Conservation (phyloP, 108 stramenopile genomes). For the Discostella pseudostelligera region DNA sequence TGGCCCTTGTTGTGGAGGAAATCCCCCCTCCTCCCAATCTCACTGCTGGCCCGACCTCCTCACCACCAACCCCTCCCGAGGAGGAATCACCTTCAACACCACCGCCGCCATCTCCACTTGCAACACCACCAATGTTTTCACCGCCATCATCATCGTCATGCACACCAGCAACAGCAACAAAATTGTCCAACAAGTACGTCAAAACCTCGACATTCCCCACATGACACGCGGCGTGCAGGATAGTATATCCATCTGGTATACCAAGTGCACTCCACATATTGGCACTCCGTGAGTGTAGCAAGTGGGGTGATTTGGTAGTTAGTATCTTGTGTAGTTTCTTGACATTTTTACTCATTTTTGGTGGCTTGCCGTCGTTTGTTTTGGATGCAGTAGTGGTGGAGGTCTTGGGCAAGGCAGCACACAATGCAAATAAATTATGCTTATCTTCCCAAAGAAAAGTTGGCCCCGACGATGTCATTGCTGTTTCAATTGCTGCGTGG, state of each 20-base stretch:
- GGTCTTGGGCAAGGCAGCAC: conserved; percentile 11
- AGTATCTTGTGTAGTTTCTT: conserved; percentile 44
- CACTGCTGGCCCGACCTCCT: background rate
- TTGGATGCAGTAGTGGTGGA: no score
- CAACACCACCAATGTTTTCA: background rate
- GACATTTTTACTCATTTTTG: conserved; percentile 41
- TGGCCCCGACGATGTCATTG: conserved; percentile 10
- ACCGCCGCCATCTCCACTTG: background rate
- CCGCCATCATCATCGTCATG: background rate
- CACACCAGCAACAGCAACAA: background rate
- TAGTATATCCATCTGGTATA: conserved; percentile 77
- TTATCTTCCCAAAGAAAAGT: conserved; percentile 21
- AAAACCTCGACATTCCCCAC: conserved; percentile 45
- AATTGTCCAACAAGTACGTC: conserved; percentile 22
- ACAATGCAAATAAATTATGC: conserved; percentile 16
- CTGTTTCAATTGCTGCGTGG: conserved; percentile 16
- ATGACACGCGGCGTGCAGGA: conserved; percentile 63
- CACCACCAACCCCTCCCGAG: no score
- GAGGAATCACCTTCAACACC: background rate
- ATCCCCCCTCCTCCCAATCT: no score
- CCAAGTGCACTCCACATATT: conserved; percentile 42
- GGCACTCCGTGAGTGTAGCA: conserved; percentile 44
- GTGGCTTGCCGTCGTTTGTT: background rate
- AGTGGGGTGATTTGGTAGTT: conserved; percentile 29
- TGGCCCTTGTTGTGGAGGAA: no score